phyloP scores from a whole-genome alignment of 495 filamentous ascomycete genomes.

The Lasiosphaeria hispida region DNA sequence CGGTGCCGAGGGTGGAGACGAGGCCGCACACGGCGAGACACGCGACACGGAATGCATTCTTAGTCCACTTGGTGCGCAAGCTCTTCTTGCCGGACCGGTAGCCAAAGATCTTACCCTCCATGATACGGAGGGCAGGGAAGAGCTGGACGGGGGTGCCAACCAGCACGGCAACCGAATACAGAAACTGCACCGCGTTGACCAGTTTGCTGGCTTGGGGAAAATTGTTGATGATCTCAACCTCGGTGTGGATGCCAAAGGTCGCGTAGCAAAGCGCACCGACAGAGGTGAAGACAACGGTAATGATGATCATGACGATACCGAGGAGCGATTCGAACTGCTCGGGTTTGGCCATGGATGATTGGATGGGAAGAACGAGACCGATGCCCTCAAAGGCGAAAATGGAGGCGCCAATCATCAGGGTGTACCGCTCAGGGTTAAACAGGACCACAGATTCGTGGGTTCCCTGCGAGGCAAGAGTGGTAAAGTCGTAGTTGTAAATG shows the following conservation, averaged over 20 bases:
- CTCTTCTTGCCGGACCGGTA: constrained; percentile 54
- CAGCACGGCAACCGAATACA: constrained; percentile 63
- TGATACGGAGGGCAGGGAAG: constrained; percentile 61
- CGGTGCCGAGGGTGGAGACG: constrained; percentile 54
- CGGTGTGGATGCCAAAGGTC: constrained; percentile 56
- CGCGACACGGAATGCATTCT: constrained; percentile 55
- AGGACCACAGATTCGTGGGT: constrained; percentile 50
- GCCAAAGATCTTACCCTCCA: constrained; percentile 55
- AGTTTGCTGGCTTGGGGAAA: constrained; percentile 60
- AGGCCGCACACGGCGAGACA: constrained; percentile 50
- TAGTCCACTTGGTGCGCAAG: constrained; percentile 60
- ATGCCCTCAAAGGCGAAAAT: constrained; percentile 72
- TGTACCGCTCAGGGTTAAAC: constrained; percentile 62
- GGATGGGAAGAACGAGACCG: constrained; percentile 63
- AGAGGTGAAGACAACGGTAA: constrained; percentile 61
- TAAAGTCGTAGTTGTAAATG: constrained; percentile 62
- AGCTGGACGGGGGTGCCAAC: constrained; percentile 63
- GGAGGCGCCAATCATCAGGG: constrained; percentile 59
- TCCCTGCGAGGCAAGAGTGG: constrained; percentile 43
- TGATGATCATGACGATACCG: constrained; percentile 58
- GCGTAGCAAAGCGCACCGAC: constrained; percentile 64
- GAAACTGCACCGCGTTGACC: constrained; percentile 64
- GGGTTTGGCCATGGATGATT: constrained; percentile 60
- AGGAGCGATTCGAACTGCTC: constrained; percentile 58
- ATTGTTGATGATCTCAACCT: constrained; percentile 63